A percentile compares a stretch with the other conserved stretches of the same genome.
phyloP scores from a whole-genome alignment of 2,329 filamentous ascomycete species.

The Verruconis gallopava region DNA sequence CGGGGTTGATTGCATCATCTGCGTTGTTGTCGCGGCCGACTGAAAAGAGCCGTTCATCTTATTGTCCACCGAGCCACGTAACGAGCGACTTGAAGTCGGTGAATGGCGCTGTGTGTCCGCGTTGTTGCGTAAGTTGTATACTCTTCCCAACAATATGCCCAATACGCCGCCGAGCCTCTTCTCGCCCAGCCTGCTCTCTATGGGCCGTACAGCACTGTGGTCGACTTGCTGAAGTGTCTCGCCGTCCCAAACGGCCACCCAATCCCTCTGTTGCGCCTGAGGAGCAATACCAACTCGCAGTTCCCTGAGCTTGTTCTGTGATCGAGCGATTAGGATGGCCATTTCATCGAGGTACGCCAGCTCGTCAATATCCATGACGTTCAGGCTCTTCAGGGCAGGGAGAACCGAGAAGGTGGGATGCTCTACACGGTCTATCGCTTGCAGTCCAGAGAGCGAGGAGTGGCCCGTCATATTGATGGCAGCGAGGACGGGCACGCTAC shows the following conservation, averaged over 20 bases:
- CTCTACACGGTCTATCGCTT: conserved; percentile 45
- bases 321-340: conserved; percentile 61
- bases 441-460: conserved; percentile 16
- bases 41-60: not conserved
- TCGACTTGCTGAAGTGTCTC: conserved; percentile 51
- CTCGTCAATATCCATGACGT: conserved; percentile 71
- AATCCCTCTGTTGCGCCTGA: conserved; percentile 39
- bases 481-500: conserved; percentile 21
- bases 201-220: conserved; percentile 39
- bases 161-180: conserved; percentile 55
- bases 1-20: not conserved
- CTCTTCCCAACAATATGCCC: conserved; percentile 52
- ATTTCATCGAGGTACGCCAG: conserved; percentile 74
- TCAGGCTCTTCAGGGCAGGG: conserved; percentile 60
- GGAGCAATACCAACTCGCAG: conserved; percentile 59
- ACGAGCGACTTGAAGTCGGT: conserved; percentile 4
- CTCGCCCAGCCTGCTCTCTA: conserved; percentile 44
- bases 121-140: conserved; percentile 44
- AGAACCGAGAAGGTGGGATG: conserved; percentile 70
- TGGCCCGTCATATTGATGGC: conserved; percentile 19
- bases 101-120: conserved; percentile 15
- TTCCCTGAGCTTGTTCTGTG: conserved; percentile 52
- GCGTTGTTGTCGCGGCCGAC: not conserved
- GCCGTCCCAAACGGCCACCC: conserved; percentile 51
- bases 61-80: conserved; percentile 6